Evolutionary conservation across 2,329 filamentous ascomycete species (phyloP).

Genomic region (Pestalotiopsis sp.): DNA sequence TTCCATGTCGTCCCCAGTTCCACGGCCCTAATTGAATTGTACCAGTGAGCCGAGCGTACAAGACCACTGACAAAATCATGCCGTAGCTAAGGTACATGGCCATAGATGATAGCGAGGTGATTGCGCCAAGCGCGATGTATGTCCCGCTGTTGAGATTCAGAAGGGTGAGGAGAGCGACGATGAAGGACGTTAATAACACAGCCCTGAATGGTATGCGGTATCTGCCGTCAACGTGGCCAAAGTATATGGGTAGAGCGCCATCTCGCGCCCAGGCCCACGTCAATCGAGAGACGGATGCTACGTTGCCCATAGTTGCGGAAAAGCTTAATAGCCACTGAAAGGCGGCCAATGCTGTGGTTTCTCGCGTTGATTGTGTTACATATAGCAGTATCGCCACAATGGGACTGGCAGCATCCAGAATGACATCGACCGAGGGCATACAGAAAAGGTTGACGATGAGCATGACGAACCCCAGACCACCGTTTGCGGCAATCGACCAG

Average conservation of each 20-base stretch:
- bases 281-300: constrained; percentile 12
- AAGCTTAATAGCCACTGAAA: neutral
- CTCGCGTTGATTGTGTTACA: neutral
- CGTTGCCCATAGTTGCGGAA: constrained; percentile 9
- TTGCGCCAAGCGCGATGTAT: constrained; percentile 15
- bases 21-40: constrained; percentile 7
- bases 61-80: constrained; percentile 12
- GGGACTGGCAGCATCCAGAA: constrained; percentile 12
- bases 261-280: constrained; percentile 15
- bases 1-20: constrained; percentile 11
- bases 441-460: constrained; percentile 8
- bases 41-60: constrained; percentile 3
- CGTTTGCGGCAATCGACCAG: constrained; percentile 14
- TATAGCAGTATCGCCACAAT: constrained; percentile 9
- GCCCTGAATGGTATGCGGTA: constrained; percentile 13
- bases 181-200: constrained; percentile 8
- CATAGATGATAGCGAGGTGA: constrained; percentile 16
- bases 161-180: constrained; percentile 12
- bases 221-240: constrained; percentile 14
- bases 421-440: constrained; percentile 12
- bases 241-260: constrained; percentile 11
- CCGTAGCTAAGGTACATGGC: constrained; percentile 15
- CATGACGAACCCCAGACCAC: constrained; percentile 11
- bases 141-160: constrained; percentile 14
- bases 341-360: constrained; percentile 9